Conservation (phyloP, 768 basidiomycete species). For the Stropharia rugosoannulata region DNA sequence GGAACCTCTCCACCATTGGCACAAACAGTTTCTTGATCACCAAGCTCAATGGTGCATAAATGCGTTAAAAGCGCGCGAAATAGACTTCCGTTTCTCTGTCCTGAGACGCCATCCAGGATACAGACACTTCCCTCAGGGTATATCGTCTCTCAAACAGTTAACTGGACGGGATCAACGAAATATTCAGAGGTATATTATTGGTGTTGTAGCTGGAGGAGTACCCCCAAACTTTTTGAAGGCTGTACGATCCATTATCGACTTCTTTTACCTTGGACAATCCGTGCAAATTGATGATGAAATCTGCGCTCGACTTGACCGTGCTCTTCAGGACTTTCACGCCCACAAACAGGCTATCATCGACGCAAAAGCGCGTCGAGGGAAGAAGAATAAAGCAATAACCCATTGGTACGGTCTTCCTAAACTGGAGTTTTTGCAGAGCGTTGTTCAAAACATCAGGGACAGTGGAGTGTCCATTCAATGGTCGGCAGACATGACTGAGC, state of each 20-base stretch:
- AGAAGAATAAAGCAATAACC: constrained; percentile 25
- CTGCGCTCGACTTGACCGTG: constrained; percentile 14
- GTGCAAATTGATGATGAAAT: constrained; percentile 20
- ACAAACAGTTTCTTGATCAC: constrained; percentile 37
- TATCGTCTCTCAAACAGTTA: constrained; percentile 38
- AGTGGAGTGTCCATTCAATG: constrained; percentile 29
- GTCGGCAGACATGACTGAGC: constrained; percentile 1
- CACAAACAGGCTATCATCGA: constrained; percentile 33
- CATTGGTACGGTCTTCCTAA: constrained; percentile 42
- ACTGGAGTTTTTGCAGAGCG: constrained; percentile 32
- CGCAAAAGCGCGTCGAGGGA: constrained; percentile 23
- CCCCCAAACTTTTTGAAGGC: constrained; percentile 26
- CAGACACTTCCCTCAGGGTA: constrained; percentile 35
- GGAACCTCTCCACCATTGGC: constrained; percentile 38
- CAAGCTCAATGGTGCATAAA: constrained; percentile 36
- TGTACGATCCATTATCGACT: constrained; percentile 34
- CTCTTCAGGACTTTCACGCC: constrained; percentile 30
- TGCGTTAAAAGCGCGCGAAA: constrained; percentile 26
- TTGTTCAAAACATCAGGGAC: constrained; percentile 18
- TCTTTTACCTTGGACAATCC: constrained; percentile 34
- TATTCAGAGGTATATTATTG: constrained; percentile 32
- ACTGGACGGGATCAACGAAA: constrained; percentile 39
- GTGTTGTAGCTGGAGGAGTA: constrained; percentile 31
- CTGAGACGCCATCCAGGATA: constrained; percentile 33
- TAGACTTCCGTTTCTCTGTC: constrained; percentile 35